Base-by-base conservation (phyloP, 139 green algal genomes). In the Mesostigma viride region DNA sequence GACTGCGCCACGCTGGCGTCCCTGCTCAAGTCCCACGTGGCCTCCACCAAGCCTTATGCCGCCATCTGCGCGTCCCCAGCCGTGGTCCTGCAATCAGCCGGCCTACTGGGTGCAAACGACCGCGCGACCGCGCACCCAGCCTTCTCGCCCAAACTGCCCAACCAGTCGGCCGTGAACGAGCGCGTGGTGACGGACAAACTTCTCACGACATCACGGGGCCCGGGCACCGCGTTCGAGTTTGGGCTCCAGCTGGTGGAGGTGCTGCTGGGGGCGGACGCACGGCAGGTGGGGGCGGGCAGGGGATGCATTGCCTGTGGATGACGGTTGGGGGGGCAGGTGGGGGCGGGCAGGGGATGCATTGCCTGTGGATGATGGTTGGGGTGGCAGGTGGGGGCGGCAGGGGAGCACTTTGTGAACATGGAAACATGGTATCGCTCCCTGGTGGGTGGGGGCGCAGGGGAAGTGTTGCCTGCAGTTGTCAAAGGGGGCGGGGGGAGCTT, bases 191-290 rank as follows among this genome's bases (percentile, higher is more conserved):
- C 89, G 24, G 88, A 95, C 65, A 87, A 87, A 26, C 81, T 73
- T 14, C 65, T 95, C 2, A 86, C 82, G 32, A 99, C 93, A 44
- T 89, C 76, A 65, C 71, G 85, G 20, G 90, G 89, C 2, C 90
- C 91, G 0, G 90, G 89, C 0, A 96, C 92, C 0, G 81, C 93
- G 0, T 88, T 98, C 65, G 91, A 97, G 74, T 98, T 95, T 85
- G 84, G 90, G 8, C 79, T 99, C 51, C 63, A 66, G 1, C 82
- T 96, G 3, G 91, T 99, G 20, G 80, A 89, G 79, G 65, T 85
- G 65, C 76, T 99, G 67, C 96, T 85, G 64, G 89, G 89, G 0
- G 65, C 81, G 27, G 86, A 95, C 24, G 94, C 91, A 77, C 72
- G 76, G 72, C 34, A 77, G n/a, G 80, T 90, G 57, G 87, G 98